Conservation (phyloP, 1,284 basidiomycete genomes). For the Trametes polyzona region DNA sequence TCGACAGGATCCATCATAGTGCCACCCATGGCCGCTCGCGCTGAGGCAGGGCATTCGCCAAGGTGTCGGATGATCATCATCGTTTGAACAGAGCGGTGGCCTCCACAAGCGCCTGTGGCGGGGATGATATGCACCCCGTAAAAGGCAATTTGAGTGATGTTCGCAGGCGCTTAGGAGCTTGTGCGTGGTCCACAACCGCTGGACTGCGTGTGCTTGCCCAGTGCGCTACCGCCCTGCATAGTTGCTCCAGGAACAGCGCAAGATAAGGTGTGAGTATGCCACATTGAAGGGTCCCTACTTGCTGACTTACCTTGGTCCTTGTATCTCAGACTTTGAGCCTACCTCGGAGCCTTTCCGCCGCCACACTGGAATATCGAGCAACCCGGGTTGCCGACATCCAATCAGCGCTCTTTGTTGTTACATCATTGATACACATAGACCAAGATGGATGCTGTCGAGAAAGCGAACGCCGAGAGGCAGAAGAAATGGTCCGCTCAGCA, state of each 20-base stretch:
- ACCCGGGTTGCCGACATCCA: background rate
- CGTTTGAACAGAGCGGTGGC: constrained; percentile 2
- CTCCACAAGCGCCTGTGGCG: constrained; percentile 4
- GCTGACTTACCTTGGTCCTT: background rate
- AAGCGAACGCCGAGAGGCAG: constrained; percentile 70
- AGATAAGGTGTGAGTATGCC: background rate
- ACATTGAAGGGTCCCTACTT: background rate
- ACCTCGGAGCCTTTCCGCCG: too few relatives aligned
- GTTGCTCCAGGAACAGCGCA: background rate
- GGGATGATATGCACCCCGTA: background rate
- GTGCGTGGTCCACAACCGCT: background rate
- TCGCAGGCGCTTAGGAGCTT: background rate
- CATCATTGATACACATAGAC: background rate
- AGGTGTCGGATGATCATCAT: constrained; percentile 11
- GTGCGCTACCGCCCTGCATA: too few relatives aligned
- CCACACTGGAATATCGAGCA: too few relatives aligned
- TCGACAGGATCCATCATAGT: constrained; percentile 15
- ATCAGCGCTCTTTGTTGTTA: background rate
- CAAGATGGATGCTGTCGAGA: constrained; percentile 77
- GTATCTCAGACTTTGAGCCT: too few relatives aligned
- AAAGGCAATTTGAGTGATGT: constrained; percentile 6
- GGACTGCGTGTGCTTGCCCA: background rate
- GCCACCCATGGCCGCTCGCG: background rate
- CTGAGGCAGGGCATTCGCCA: too few relatives aligned
- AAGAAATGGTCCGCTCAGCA: constrained; percentile 58